phyloP scores from a whole-genome alignment of 208 protist species.

The Kentomonas sorsogonicus region DNA sequence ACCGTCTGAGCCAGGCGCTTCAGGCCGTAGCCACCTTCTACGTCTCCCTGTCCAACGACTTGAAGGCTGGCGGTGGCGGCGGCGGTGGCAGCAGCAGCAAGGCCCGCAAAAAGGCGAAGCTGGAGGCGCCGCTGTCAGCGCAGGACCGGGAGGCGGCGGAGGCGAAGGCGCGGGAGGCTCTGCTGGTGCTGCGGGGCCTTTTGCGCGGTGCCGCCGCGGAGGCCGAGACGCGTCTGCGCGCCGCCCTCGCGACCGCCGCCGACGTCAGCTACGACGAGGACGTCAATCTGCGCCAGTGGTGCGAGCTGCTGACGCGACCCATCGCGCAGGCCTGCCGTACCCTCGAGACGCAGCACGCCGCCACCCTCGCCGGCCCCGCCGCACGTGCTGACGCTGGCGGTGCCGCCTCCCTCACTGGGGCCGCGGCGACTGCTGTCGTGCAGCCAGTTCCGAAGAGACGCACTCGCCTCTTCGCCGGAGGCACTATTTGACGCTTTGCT shows the following conservation, averaged over 20 bases:
- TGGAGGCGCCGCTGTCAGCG: too few relatives aligned
- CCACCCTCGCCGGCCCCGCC: conserved; percentile 18
- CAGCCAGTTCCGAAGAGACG: too few relatives aligned
- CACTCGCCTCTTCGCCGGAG: conserved; percentile 66
- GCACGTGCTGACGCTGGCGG: conserved; percentile 35
- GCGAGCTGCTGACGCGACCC: conserved; percentile 53
- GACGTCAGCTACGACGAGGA: conserved; percentile 40
- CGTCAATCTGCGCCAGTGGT: conserved; percentile 47
- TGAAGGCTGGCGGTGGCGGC: too few relatives aligned
- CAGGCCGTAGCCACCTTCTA: too few relatives aligned
- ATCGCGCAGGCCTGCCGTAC: conserved; percentile 56
- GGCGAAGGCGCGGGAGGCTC: not conserved
- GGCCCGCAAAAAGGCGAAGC: too few relatives aligned
- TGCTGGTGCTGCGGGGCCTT: conserved; percentile 6
- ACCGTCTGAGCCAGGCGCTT: too few relatives aligned
- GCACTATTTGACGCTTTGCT: not conserved
- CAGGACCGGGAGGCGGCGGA: too few relatives aligned
- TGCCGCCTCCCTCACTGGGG: conserved; percentile 29
- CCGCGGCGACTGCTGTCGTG: too few relatives aligned
- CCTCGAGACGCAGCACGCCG: conserved; percentile 70
- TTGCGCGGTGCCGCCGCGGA: not conserved
- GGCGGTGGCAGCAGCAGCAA: too few relatives aligned
- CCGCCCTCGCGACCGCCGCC: not conserved
- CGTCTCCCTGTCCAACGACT: too few relatives aligned
- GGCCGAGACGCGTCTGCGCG: not conserved